These are phyloP conservation scores for Neocatenulostroma microsporum DNA, from an alignment of 2,329 filamentous ascomycete genomes.

Conservation along the genomic window DNA sequence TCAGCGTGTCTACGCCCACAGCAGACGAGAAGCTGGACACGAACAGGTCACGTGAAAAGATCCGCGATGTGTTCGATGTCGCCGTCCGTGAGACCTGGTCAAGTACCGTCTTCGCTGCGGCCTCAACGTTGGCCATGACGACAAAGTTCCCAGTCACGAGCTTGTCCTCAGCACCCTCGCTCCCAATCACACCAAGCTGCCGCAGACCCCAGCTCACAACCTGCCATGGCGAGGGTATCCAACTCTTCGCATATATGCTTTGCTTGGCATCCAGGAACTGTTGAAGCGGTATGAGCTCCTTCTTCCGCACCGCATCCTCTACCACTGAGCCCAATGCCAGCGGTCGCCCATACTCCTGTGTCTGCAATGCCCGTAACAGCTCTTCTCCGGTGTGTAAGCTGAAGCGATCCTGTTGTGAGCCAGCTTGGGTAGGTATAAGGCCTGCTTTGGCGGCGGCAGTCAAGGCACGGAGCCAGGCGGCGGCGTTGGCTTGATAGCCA, in stretches of 20 bases:
- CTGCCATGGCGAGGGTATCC: constrained; percentile 60
- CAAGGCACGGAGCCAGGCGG: constrained; percentile 70
- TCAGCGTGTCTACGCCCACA: constrained; percentile 24
- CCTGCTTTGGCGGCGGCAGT: constrained; percentile 61
- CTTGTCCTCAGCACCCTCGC: constrained; percentile 41
- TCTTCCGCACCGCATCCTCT: constrained; percentile 61
- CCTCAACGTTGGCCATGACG: constrained; percentile 55
- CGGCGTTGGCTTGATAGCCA: constrained; percentile 71
- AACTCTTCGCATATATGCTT: constrained; percentile 64
- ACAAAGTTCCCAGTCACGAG: constrained; percentile 58
- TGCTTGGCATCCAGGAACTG: constrained; percentile 59
- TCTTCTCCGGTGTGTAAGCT: constrained; percentile 50
- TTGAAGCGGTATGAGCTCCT: constrained; percentile 61
- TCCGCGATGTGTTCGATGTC: constrained; percentile 27
- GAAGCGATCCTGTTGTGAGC: constrained; percentile 38
- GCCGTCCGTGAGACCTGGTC: constrained; percentile 25
- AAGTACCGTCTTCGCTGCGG: constrained; percentile 36
- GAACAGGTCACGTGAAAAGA: constrained; percentile 27
- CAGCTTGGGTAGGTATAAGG: constrained; percentile 39
- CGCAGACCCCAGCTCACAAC: constrained; percentile 68
- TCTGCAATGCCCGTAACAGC: constrained; percentile 64
- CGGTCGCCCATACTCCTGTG: constrained; percentile 70
- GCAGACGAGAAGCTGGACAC: constrained; percentile 18
- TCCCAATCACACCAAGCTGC: constrained; percentile 45
- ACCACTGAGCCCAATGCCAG: constrained; percentile 73